A percentile compares a stretch with the other conserved stretches of the same genome.
These are phyloP conservation scores for Neurospora crassa DNA, from an alignment of 2,329 filamentous ascomycete genomes.

Conservation along the genomic window DNA sequence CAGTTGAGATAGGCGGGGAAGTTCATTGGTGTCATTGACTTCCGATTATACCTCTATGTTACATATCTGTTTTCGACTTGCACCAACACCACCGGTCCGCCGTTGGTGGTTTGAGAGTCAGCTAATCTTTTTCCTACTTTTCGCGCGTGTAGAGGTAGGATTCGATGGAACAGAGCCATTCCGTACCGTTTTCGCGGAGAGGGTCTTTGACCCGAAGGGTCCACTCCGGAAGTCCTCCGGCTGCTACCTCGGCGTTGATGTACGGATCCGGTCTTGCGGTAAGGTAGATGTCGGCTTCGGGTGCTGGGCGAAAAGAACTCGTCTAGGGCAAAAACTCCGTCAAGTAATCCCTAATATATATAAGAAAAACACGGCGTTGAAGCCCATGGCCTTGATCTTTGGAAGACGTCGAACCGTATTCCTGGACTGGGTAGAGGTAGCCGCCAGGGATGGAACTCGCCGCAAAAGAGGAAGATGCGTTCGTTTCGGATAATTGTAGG, in stretches of 20 bases:
- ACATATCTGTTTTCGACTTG: constrained; percentile 63
- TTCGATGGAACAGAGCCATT: background rate
- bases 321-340: constrained; percentile 58
- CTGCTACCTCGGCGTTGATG: background rate
- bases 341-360: constrained; percentile 57
- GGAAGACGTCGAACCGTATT: constrained; percentile 55
- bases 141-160: background rate
- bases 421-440: constrained; percentile 27
- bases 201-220: constrained; percentile 15
- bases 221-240: constrained; percentile 3
- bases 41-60: background rate
- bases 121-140: constrained; percentile 41
- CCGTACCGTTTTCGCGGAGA: background rate
- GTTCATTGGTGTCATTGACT: background rate
- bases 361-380: constrained; percentile 64
- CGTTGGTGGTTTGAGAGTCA: constrained; percentile 63
- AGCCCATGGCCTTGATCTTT: constrained; percentile 64
- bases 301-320: constrained; percentile 64
- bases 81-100: constrained; percentile 59
- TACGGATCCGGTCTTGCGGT: constrained; percentile 25
- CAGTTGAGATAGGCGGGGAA: background rate
- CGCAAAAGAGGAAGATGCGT: constrained; percentile 55
- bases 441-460: constrained; percentile 55
- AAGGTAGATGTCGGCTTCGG: constrained; percentile 58
- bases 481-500: constrained; percentile 54